A percentile compares a stretch with the other conserved stretches of the same genome.
These are phyloP conservation scores for Xeromyces bisporus DNA, from an alignment of 495 filamentous ascomycete species.

Conservation along the genomic window DNA sequence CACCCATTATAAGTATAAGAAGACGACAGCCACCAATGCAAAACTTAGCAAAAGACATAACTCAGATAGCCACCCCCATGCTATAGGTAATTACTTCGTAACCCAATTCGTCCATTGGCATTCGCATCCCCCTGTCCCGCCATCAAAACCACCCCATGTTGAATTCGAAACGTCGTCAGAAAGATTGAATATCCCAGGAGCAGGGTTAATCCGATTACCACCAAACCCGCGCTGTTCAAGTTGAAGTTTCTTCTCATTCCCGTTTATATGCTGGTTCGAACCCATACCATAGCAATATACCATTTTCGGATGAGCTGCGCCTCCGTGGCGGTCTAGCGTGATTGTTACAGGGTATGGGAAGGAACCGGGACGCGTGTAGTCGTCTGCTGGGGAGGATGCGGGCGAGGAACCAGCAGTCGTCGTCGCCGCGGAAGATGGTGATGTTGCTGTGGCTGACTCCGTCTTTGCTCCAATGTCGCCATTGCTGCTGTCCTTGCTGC, in stretches of 20 bases:
- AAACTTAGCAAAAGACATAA: too few species aligned
- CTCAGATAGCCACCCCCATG: too few species aligned
- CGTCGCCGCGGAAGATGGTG: conserved; percentile 1
- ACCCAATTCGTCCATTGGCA: conserved; percentile 61
- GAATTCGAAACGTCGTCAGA: conserved; percentile 10
- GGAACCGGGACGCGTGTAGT: conserved; percentile 46
- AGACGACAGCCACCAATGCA: too few species aligned
- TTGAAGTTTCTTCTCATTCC: conserved; percentile 34
- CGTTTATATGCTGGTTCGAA: conserved; percentile 31
- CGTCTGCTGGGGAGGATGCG: conserved; percentile 28
- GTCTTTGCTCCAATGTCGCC: too few species aligned
- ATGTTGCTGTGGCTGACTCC: conserved; percentile 11
- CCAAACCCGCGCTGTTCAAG: conserved; percentile 41
- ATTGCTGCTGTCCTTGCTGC: conserved; percentile 4
- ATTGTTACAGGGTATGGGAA: conserved; percentile 81
- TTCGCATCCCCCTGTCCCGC: conserved; percentile 54
- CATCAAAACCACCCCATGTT: conserved; percentile 43
- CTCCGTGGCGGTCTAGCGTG: conserved; percentile 67
- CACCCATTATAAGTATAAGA: too few species aligned
- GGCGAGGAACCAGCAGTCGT: conserved; percentile 5
- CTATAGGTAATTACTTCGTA: too few species aligned
- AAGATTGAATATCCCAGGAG: conserved; percentile 29
- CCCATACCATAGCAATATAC: conserved; percentile 52
- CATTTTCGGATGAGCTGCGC: conserved; percentile 41
- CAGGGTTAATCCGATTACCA: conserved; percentile 43